Evolutionary conservation across 805 yeast species (phyloP).

Genomic region (Candida pini): DNA sequence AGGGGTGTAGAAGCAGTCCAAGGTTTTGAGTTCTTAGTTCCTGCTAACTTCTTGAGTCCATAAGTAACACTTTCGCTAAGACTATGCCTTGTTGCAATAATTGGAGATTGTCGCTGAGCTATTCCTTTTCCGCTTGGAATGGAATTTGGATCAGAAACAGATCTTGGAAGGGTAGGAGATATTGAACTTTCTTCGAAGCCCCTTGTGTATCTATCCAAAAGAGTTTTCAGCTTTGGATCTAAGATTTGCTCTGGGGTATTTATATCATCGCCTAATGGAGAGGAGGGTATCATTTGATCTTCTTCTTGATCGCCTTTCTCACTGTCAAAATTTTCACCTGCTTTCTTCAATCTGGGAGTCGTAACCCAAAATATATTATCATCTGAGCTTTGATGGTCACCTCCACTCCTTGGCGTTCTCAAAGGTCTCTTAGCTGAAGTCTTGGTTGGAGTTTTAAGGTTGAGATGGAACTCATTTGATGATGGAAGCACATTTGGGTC

Average conservation of each 20-base stretch:
- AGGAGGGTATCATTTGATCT: constrained; percentile 30
- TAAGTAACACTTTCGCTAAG: constrained; percentile 29
- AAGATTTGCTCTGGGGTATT: constrained; percentile 16
- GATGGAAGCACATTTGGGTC: constrained; percentile 18
- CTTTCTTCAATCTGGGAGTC: constrained; percentile 29
- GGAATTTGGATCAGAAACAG: constrained; percentile 28
- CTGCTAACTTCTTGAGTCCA: constrained; percentile 32
- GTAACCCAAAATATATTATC: constrained; percentile 36
- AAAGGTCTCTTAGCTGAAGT: neutral
- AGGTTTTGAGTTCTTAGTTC: constrained; percentile 24
- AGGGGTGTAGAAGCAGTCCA: constrained; percentile 1
- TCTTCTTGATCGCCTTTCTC: constrained; percentile 13
- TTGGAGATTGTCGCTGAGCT: constrained; percentile 11
- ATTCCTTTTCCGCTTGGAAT: constrained; percentile 25
- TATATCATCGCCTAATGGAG: constrained; percentile 34
- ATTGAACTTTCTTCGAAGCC: constrained; percentile 28
- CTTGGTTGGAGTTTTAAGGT: constrained; percentile 18
- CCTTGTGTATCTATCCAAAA: constrained; percentile 39
- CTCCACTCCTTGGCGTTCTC: constrained; percentile 5
- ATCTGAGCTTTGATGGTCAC: constrained; percentile 26
- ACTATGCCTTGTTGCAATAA: constrained; percentile 22
- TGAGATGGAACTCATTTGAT: constrained; percentile 14
- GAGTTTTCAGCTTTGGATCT: constrained; percentile 24
- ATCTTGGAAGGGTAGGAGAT: constrained; percentile 28
- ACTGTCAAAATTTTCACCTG: constrained; percentile 6